phyloP scores from a whole-genome alignment of 2,329 filamentous ascomycete genomes.

The Dothideomycetes sp. region DNA sequence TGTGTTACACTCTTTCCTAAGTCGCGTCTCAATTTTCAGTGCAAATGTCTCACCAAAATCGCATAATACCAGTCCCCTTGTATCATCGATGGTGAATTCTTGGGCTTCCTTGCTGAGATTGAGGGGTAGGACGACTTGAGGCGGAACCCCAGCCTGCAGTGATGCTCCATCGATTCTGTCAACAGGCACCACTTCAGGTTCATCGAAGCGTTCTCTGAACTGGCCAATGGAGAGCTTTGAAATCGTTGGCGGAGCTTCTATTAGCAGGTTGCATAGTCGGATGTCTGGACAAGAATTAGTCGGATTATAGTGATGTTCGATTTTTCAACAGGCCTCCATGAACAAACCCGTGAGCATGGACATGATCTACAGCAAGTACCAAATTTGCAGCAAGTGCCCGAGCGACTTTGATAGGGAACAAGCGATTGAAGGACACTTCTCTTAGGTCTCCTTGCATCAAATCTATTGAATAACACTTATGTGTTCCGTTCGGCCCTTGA shows the following conservation, averaged over 20 bases:
- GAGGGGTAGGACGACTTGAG: not conserved
- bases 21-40: not conserved
- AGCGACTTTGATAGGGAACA: not conserved
- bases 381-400: not conserved
- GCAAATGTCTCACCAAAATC: constrained; percentile 4
- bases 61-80: not conserved
- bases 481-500: not conserved
- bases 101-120: not conserved
- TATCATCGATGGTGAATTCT: not conserved
- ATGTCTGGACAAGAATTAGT: not conserved
- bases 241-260: not conserved
- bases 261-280: not conserved
- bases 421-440: not conserved
- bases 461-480: not conserved
- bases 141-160: not conserved
- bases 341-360: not conserved
- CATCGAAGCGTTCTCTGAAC: constrained; percentile 1
- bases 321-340: not conserved
- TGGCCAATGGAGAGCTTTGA: not conserved
- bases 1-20: not conserved
- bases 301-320: not conserved
- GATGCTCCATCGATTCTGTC: not conserved
- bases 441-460: not conserved
- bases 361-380: not conserved
- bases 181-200: not conserved